These are phyloP conservation scores for Vicia sativa DNA, from an alignment of 306 rosid species.

Conservation along the genomic window DNA sequence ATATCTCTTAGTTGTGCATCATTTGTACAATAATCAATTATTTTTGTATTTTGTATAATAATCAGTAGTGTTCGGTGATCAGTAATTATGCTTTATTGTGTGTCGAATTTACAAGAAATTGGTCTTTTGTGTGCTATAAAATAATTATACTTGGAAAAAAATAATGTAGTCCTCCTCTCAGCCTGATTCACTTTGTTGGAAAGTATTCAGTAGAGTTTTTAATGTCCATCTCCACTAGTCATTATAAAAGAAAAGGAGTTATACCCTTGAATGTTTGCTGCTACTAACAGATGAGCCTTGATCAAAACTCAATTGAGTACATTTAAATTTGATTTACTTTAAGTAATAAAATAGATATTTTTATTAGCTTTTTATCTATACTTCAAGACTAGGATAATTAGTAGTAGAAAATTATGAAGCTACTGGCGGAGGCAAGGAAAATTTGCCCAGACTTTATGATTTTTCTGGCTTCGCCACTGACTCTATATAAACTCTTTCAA, in stretches of 20 bases:
- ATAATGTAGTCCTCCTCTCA: neutral
- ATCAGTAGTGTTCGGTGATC: too few species aligned
- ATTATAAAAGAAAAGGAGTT: neutral
- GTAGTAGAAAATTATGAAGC: too few species aligned
- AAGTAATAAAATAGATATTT: too few species aligned
- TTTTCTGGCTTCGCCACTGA: too few species aligned
- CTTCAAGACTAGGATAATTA: too few species aligned
- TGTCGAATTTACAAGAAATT: slow-evolving; percentile 23
- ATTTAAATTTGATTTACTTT: neutral
- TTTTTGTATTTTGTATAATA: too few species aligned
- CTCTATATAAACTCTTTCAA: too few species aligned
- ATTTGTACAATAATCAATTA: too few species aligned
- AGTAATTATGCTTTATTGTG: neutral
- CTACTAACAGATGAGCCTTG: neutral
- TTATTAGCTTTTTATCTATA: neutral
- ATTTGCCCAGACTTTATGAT: too few species aligned
- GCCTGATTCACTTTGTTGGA: slow-evolving; percentile 27
- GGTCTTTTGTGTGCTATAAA: slow-evolving; percentile 19
- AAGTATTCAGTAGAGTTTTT: neutral
- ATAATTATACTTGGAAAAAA: slow-evolving; percentile 10
- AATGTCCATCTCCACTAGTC: too few species aligned
- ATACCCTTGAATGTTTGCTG: neutral
- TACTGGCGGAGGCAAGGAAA: too few species aligned
- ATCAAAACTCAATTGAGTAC: neutral
- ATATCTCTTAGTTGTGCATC: too few species aligned